These are phyloP conservation scores for Lobosporangium transversale DNA, from an alignment of 192 early-diverging fungal species.

Conservation along the genomic window DNA sequence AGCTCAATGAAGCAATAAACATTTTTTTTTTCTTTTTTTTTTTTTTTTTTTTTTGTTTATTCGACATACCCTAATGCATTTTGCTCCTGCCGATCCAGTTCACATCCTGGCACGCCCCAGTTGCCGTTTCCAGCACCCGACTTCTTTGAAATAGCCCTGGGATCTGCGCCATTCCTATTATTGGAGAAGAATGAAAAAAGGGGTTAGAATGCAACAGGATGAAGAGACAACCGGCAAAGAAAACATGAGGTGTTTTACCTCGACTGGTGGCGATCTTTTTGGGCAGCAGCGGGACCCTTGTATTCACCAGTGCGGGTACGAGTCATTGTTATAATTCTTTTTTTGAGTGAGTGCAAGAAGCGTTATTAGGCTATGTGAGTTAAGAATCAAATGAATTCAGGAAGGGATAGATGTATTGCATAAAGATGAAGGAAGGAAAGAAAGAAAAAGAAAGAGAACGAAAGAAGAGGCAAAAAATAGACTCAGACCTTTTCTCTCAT, in stretches of 20 bases:
- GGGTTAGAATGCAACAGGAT: not conserved
- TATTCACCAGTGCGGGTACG: slow-evolving; percentile 53
- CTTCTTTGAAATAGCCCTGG: slow-evolving; percentile 47
- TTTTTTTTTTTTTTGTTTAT: too few relatives aligned
- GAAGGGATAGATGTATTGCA: not conserved
- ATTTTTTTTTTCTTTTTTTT: too few relatives aligned
- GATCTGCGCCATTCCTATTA: slow-evolving; percentile 28
- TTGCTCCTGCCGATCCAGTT: slow-evolving; percentile 25
- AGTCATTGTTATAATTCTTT: slow-evolving; percentile 18
- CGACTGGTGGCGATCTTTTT: slow-evolving; percentile 43
- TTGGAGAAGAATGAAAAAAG: not conserved
- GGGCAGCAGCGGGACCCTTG: slow-evolving; percentile 30
- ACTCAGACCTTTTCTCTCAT: too few relatives aligned
- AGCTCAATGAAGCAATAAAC: too few relatives aligned
- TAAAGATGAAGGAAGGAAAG: not conserved
- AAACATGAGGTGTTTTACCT: slow-evolving; percentile 7
- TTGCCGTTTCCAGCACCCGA: slow-evolving; percentile 40
- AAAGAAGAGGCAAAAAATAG: not conserved
- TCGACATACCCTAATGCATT: slow-evolving; percentile 14
- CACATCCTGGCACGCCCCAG: slow-evolving; percentile 49
- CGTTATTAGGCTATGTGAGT: not conserved
- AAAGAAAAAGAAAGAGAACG: not conserved
- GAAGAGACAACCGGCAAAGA: not conserved
- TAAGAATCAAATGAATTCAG: too few relatives aligned
- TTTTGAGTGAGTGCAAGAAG: too few relatives aligned